These are phyloP conservation scores for Rhizopus delemar DNA, from an alignment of 371 early-diverging fungal species.

Conservation along the genomic window DNA sequence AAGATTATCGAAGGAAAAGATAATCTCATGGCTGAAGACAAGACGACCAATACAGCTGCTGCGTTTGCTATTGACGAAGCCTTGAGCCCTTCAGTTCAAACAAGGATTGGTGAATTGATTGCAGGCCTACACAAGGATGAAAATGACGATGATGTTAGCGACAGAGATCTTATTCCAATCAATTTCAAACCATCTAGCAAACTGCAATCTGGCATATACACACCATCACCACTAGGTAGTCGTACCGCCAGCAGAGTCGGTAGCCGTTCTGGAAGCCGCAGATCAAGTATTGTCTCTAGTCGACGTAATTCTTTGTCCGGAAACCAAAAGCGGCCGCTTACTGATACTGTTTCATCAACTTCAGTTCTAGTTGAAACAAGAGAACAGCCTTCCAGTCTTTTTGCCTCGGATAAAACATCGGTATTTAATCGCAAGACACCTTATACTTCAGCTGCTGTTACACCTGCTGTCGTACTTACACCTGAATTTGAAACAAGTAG, in stretches of 20 bases:
- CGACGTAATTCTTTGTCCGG: conserved; percentile 18
- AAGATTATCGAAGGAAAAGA: background rate
- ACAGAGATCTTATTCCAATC: conserved; percentile 41
- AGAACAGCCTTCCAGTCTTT: conserved; percentile 19
- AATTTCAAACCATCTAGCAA: conserved; percentile 32
- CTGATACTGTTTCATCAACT: background rate
- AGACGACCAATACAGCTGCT: background rate
- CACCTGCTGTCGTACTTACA: conserved; percentile 13
- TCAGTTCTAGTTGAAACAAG: background rate
- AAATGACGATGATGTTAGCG: conserved; percentile 28
- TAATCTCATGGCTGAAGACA: background rate
- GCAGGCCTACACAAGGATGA: conserved; percentile 11
- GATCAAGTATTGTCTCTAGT: conserved; percentile 16
- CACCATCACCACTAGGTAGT: conserved; percentile 16
- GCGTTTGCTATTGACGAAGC: conserved; percentile 23
- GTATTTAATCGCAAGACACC: conserved; percentile 21
- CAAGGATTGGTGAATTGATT: conserved; percentile 22
- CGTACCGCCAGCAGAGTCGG: conserved; percentile 7
- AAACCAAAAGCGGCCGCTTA: background rate
- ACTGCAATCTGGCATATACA: conserved; percentile 22
- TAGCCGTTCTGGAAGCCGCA: conserved; percentile 6
- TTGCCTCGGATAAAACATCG: conserved; percentile 9
- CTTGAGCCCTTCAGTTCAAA: conserved; percentile 12
- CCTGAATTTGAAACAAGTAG: conserved; percentile 6
- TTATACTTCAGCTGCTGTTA: conserved; percentile 32